Conservation (phyloP, 1,139 yeast species). For the Zygosaccharomyces pseudobailii region DNA sequence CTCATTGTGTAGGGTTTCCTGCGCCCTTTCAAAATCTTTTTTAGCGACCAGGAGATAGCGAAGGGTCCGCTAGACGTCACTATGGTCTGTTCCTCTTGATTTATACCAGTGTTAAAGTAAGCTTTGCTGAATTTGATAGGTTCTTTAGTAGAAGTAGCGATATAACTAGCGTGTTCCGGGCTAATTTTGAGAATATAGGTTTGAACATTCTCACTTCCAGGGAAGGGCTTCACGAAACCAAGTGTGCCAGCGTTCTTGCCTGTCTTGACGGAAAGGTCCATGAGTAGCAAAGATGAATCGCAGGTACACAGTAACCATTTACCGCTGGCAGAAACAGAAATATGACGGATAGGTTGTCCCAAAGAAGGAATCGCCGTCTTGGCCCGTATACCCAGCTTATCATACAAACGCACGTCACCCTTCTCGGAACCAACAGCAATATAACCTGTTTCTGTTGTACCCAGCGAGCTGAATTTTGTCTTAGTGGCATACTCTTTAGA, state of each 20-base stretch:
- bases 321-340: constrained; percentile 77
- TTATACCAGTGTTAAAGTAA: constrained; percentile 65
- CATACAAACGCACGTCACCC: constrained; percentile 74
- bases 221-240: constrained; percentile 66
- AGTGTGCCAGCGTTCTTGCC: constrained; percentile 57
- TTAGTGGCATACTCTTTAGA: constrained; percentile 50
- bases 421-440: constrained; percentile 69
- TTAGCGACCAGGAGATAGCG: constrained; percentile 76
- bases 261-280: constrained; percentile 58
- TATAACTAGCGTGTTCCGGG: constrained; percentile 69
- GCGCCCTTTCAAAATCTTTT: constrained; percentile 51
- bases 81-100: constrained; percentile 61
- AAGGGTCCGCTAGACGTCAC: constrained; percentile 78
- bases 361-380: constrained; percentile 75
- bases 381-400: constrained; percentile 67
- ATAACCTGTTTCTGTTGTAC: constrained; percentile 69
- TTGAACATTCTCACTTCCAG: constrained; percentile 59
- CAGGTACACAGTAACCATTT: constrained; percentile 80
- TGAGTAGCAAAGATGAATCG: constrained; percentile 58
- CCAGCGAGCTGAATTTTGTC: constrained; percentile 54
- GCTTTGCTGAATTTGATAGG: constrained; percentile 65
- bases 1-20: constrained; percentile 58
- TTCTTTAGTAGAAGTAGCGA: constrained; percentile 49
- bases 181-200: constrained; percentile 63
- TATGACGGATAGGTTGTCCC: constrained; percentile 64